Evolutionary conservation across 805 yeast genomes (phyloP).

Genomic region (Kodamaea fukazawae): DNA sequence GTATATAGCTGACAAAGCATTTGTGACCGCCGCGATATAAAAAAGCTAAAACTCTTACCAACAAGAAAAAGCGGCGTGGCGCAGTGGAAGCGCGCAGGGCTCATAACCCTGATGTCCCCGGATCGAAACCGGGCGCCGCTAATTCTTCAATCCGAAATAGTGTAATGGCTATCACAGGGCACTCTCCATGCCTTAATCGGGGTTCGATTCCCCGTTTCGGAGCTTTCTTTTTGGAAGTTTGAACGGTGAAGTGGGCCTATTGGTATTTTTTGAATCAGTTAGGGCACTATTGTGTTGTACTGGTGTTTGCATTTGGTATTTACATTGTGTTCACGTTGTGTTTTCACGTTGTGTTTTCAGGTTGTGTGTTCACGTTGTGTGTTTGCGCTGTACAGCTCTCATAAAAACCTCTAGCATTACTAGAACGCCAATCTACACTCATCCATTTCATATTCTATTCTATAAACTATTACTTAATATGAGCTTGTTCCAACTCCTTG

Average conservation of each 20-base stretch:
- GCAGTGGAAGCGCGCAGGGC: constrained; percentile 99
- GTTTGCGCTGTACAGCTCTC: too few species aligned
- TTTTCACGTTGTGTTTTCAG: too few species aligned
- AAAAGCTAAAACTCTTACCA: not conserved
- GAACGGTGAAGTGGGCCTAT: too few species aligned
- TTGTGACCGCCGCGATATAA: not conserved
- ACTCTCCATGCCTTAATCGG: constrained; percentile 83
- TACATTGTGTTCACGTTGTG: too few species aligned
- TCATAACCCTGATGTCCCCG: constrained; percentile 97
- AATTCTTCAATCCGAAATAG: constrained; percentile 63
- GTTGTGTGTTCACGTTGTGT: too few species aligned
- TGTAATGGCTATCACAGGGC: constrained; percentile 82
- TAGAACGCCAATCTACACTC: too few species aligned
- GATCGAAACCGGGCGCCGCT: constrained; percentile 97
- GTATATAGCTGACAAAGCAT: too few species aligned
- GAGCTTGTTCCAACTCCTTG: constrained; percentile 54
- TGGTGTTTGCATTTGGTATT: too few species aligned
- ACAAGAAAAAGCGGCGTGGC: constrained; percentile 77
- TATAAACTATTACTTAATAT: constrained; percentile 25
- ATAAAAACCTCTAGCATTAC: too few species aligned
- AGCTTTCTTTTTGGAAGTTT: constrained; percentile 32
- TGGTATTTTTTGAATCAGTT: too few species aligned
- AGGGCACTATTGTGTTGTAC: too few species aligned
- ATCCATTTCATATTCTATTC: too few species aligned
- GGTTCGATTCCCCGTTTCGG: constrained; percentile 89